These are phyloP conservation scores for Lablab purpureus DNA, from an alignment of 306 rosid genomes.

Conservation along the genomic window DNA sequence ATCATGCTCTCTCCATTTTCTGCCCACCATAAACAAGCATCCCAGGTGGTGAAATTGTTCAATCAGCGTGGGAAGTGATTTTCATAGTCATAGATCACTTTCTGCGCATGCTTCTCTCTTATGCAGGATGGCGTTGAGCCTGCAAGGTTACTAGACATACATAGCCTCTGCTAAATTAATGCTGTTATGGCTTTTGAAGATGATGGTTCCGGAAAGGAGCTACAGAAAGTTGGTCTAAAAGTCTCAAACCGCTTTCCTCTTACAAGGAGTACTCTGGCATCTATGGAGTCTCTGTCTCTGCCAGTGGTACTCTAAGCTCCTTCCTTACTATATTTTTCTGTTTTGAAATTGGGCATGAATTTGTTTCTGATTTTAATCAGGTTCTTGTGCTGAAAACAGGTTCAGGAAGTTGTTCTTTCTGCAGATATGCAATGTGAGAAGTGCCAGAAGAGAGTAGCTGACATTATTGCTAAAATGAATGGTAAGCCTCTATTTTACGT, in stretches of 20 bases:
- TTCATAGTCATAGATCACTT: constrained; percentile 51
- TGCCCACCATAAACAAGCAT: constrained; percentile 45
- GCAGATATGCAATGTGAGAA: constrained; percentile 75
- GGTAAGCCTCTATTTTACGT: constrained; percentile 53
- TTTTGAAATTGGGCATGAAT: background rate
- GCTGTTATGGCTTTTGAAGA: constrained; percentile 56
- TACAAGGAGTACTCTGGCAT: constrained; percentile 67
- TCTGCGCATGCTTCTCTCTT: constrained; percentile 26
- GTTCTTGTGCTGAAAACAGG: constrained; percentile 51
- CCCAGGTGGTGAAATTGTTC: constrained; percentile 55
- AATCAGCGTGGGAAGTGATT: constrained; percentile 45
- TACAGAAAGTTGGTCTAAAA: constrained; percentile 47
- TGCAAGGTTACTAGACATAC: constrained; percentile 36
- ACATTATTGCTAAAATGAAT: constrained; percentile 71
- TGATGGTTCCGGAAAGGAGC: constrained; percentile 49
- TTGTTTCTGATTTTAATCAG: background rate
- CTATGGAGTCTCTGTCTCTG: constrained; percentile 67
- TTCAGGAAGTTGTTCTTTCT: constrained; percentile 79
- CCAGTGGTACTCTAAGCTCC: constrained; percentile 56
- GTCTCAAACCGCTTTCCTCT: constrained; percentile 55
- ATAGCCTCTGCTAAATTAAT: background rate
- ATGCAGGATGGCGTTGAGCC: constrained; percentile 48
- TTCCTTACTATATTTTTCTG: background rate
- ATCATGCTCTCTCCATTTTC: constrained; percentile 18
- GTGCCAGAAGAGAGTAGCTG: constrained; percentile 84